Evolutionary conservation across 1,284 basidiomycete genomes (phyloP), one percentile per base, ranked within the genome.

Genomic region (Pterulicium gracile): DNA sequence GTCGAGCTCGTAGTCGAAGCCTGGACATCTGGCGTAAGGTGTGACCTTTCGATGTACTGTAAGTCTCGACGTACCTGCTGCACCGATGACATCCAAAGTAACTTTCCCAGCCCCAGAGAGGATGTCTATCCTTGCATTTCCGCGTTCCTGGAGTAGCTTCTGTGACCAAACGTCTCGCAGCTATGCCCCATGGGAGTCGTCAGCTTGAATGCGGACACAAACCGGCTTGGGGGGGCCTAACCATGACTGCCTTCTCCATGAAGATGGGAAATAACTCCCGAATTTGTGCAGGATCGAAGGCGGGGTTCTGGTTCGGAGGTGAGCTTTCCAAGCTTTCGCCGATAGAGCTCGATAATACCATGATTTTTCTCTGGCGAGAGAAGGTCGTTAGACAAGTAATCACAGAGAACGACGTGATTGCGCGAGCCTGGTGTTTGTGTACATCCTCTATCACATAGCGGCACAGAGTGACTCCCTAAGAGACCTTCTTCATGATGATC

Each of bases 1-100:
- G 36, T 80, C 61, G 58, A 89, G 85, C 10, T 75, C 58, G 55
- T 86, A 85, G 55, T 76, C 72, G 57, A 88, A 88, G 0, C 81
- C 74, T 76, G 36, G 5, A 17, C 17, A 19, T 44, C 40, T 10
- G 42, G 43, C 42, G 35, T 42, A 19, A 22, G 27, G 24, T 35
- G n/a, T 7, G 4, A 12, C 19, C 19, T 13, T 19, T 20, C 27
- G 12, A 14, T 20, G 20, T 5, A 27, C 22, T 0, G 19, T 15
- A 5, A 49, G 46, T 21, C 20, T 15, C 18, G 15, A 49, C 54
- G 12, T 49, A 72, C 81, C 81, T 20, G 82, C 77, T 12, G 75
- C 62, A 5, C 81, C 81, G 47, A 88, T 85, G 19, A 84, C 67
- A 53, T 87, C 82, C 24, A 86, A 62, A 0, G 83, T 84, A 48